Percentiles rank a stretch among this genome's conserved stretches.
phyloP scores from a whole-genome alignment of 2,329 filamentous ascomycete genomes.

The Colletotrichum orchidophilum region DNA sequence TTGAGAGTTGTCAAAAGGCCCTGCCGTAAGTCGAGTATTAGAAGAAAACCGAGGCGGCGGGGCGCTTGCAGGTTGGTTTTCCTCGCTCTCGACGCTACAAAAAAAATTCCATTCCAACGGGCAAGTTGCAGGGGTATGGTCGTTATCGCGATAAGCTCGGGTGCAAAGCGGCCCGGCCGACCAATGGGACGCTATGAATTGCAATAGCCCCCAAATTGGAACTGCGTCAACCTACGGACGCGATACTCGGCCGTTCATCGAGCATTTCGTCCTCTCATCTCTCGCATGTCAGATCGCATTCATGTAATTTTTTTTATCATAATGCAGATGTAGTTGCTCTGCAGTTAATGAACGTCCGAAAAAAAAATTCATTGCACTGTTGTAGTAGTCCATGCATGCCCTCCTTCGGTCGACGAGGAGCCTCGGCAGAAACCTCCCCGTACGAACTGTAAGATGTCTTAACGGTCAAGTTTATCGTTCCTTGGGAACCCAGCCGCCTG shows the following conservation, averaged over 20 bases:
- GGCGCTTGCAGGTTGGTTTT: conserved; percentile 24
- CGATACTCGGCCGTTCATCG: not conserved
- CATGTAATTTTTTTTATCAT: not conserved
- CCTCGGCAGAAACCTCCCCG: conserved; percentile 12
- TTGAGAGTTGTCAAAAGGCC: not conserved
- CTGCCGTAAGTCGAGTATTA: conserved; percentile 21
- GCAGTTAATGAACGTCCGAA: too few relatives aligned
- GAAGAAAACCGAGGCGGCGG: conserved; percentile 30
- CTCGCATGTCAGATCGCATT: not conserved
- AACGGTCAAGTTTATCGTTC: not conserved
- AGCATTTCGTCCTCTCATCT: not conserved
- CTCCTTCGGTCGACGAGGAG: conserved; percentile 11
- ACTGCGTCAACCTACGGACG: not conserved
- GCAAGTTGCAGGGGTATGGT: conserved; percentile 10
- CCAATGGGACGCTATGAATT: conserved; percentile 23
- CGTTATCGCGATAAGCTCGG: conserved; percentile 33
- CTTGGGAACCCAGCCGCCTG: not conserved
- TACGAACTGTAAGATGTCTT: conserved; percentile 19
- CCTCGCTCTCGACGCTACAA: conserved; percentile 22
- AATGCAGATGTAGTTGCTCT: not conserved
- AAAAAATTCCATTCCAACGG: conserved; percentile 23
- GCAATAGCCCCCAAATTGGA: conserved; percentile 17
- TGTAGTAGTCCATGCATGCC: conserved; percentile 3
- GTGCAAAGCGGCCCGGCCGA: conserved; percentile 11
- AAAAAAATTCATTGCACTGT: not conserved